Evolutionary conservation across 805 yeast species (phyloP).

Genomic region (Pichia sporocuriosa): DNA sequence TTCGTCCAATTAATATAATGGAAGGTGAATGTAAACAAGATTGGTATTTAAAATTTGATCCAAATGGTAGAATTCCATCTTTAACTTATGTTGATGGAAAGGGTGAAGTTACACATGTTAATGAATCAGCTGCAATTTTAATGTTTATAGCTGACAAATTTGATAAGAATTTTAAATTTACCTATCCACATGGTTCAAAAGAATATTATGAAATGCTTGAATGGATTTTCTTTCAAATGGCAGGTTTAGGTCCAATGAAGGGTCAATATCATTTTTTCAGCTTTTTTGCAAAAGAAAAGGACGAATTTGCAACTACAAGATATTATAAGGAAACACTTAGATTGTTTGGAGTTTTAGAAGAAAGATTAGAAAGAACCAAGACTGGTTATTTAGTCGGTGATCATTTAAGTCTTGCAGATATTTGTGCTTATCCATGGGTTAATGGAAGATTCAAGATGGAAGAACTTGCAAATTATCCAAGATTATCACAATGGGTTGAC

Average conservation of each 20-base stretch:
- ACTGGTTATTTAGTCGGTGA: constrained; percentile 56
- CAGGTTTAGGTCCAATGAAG: constrained; percentile 55
- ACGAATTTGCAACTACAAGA: constrained; percentile 48
- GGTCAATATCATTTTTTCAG: constrained; percentile 53
- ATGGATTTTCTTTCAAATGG: constrained; percentile 51
- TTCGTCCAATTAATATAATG: constrained; percentile 35
- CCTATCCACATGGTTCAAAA: constrained; percentile 33
- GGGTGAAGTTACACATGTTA: constrained; percentile 39
- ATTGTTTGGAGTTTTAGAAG: constrained; percentile 48
- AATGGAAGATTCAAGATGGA: constrained; percentile 4
- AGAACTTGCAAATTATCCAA: constrained; percentile 32
- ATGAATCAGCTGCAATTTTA: constrained; percentile 59
- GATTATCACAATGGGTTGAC: constrained; percentile 35
- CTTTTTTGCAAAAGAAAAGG: constrained; percentile 40
- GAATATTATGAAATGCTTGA: constrained; percentile 47
- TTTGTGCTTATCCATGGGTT: constrained; percentile 45
- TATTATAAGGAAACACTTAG: constrained; percentile 46
- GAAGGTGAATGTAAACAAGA: constrained; percentile 45
- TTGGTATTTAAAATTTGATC: constrained; percentile 51
- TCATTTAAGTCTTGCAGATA: constrained; percentile 53
- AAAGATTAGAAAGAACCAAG: constrained; percentile 39
- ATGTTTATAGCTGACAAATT: constrained; percentile 53
- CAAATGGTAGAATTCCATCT: constrained; percentile 60
- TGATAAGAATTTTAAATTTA: constrained; percentile 45
- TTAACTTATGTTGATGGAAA: constrained; percentile 34